Conservation (phyloP, 768 basidiomycete genomes). For the Tulasnella sp. region DNA sequence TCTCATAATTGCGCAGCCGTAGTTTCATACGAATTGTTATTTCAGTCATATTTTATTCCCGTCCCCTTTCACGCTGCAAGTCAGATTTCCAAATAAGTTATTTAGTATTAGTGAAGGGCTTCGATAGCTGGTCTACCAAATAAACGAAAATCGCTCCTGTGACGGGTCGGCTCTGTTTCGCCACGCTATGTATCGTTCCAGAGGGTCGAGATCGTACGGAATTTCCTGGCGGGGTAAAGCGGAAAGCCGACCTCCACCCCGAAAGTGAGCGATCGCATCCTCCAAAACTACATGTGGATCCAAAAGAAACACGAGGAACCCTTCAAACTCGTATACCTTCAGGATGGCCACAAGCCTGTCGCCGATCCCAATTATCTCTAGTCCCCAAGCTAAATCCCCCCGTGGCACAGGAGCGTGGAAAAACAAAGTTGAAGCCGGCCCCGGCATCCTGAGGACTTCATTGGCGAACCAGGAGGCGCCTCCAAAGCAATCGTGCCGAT, state of each 20-base stretch:
- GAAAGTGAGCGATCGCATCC: neutral
- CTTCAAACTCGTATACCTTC: neutral
- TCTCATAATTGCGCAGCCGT: no score
- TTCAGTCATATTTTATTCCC: no score
- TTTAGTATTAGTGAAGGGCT: no score
- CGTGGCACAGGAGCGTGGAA: neutral
- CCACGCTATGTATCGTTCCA: neutral
- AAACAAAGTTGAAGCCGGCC: neutral
- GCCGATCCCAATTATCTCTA: neutral
- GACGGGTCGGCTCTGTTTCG: neutral
- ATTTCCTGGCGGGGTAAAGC: neutral
- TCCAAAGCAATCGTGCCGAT: neutral
- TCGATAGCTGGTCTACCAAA: no score
- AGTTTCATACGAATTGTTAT: no score
- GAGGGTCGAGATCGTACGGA: neutral
- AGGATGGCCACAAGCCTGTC: neutral
- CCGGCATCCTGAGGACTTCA: neutral
- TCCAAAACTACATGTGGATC: neutral
- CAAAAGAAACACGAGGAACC: neutral
- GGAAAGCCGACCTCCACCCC: neutral
- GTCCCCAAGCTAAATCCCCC: neutral
- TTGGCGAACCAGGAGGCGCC: neutral
- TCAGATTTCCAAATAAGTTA: no score
- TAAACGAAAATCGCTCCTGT: neutral
- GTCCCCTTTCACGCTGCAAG: no score